Percentiles rank a stretch among this genome's conserved stretches.
phyloP scores from a whole-genome alignment of 2,329 filamentous ascomycete genomes.

The Botrytis fragariae region DNA sequence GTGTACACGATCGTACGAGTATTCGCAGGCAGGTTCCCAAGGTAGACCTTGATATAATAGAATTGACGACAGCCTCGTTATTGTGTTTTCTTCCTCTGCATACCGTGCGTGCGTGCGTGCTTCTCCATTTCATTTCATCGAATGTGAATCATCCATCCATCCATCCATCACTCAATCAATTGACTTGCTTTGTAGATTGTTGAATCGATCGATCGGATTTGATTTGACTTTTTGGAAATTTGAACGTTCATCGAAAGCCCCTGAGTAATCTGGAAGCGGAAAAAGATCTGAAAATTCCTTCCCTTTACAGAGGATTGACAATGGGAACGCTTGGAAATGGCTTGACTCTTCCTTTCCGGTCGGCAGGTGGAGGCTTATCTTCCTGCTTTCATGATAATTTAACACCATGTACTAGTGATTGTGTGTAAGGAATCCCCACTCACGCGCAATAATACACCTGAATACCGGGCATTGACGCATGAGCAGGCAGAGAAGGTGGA shows the following conservation, averaged over 20 bases:
- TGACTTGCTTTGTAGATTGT: too few species aligned
- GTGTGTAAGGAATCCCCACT: background rate
- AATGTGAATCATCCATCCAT: background rate
- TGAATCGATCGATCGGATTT: background rate
- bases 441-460: background rate
- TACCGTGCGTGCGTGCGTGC: too few species aligned
- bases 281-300: background rate
- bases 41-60: background rate
- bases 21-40: background rate
- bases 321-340: background rate
- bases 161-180: background rate
- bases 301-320: background rate
- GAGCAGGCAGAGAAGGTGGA: too few species aligned
- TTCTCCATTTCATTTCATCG: too few species aligned
- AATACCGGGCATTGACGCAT: too few species aligned
- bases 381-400: background rate
- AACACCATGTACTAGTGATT: background rate
- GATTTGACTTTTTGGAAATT: background rate
- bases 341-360: background rate
- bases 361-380: background rate
- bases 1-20: background rate
- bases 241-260: background rate
- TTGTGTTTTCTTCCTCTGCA: background rate
- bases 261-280: background rate
- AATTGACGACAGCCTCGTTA: background rate